Evolutionary conservation across 2,329 filamentous ascomycete species (phyloP).

Genomic region (Fusarium annulatum): DNA sequence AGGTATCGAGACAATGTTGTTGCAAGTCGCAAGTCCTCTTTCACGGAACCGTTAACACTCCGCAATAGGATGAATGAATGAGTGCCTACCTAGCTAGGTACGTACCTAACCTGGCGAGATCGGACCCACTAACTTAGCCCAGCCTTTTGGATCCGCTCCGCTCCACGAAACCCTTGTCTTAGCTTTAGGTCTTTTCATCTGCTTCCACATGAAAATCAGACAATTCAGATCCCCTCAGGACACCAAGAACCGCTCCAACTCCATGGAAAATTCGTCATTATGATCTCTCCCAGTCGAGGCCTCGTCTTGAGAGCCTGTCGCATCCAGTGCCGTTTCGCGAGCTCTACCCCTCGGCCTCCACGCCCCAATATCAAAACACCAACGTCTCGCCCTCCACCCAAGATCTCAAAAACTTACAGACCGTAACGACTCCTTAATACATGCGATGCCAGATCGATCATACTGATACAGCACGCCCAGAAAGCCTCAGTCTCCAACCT

Average conservation of each 20-base stretch:
- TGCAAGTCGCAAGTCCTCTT: conserved; percentile 31
- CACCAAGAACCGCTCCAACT: neutral
- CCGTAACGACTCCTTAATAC: conserved; percentile 42
- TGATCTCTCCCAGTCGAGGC: conserved; percentile 48
- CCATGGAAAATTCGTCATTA: conserved; percentile 38
- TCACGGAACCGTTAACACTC: conserved; percentile 15
- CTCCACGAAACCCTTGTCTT: conserved; percentile 27
- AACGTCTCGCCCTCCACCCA: conserved; percentile 36
- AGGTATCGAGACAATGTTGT: conserved; percentile 2
- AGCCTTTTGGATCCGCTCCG: conserved; percentile 28
- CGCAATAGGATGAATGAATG: conserved; percentile 13
- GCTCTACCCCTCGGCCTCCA: conserved; percentile 43
- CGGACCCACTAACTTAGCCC: conserved; percentile 20
- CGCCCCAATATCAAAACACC: conserved; percentile 35
- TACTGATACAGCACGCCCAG: conserved; percentile 26
- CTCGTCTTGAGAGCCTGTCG: conserved; percentile 27
- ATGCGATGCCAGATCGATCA: neutral
- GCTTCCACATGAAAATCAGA: conserved; percentile 24
- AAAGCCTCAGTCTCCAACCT: conserved; percentile 17
- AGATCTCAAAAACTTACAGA: conserved; percentile 45
- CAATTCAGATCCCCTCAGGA: neutral
- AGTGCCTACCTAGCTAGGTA: neutral
- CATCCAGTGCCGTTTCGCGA: conserved; percentile 46
- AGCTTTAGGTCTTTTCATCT: conserved; percentile 14
- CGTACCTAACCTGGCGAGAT: conserved; percentile 10